Percentiles rank a stretch among this genome's conserved stretches.
phyloP scores from a whole-genome alignment of 2,329 filamentous ascomycete species.

The Lojkania enalia region DNA sequence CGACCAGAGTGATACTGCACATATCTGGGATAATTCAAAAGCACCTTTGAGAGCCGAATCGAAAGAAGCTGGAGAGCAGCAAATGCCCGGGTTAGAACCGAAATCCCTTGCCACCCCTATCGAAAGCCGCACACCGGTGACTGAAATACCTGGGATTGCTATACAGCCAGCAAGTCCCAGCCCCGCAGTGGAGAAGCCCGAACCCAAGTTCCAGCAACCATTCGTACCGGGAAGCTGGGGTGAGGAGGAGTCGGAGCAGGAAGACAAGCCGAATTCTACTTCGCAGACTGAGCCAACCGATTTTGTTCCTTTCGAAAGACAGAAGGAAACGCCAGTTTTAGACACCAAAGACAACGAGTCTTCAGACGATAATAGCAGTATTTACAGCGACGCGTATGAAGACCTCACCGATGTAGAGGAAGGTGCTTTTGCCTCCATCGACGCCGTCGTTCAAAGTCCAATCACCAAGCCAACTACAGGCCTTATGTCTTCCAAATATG shows the following conservation, averaged over 20 bases:
- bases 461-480: constrained; percentile 23
- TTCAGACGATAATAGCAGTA: constrained; percentile 51
- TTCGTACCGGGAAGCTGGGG: constrained; percentile 37
- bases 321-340: neutral
- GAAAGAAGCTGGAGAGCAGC: neutral
- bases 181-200: constrained; percentile 25
- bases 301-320: neutral
- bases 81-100: constrained; percentile 24
- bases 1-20: constrained; percentile 37
- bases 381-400: constrained; percentile 79
- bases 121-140: constrained; percentile 15
- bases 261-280: neutral
- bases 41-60: neutral
- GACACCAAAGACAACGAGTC: constrained; percentile 22
- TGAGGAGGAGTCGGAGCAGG: constrained; percentile 29
- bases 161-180: constrained; percentile 43
- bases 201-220: constrained; percentile 29
- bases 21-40: neutral
- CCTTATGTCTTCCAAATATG: constrained; percentile 30
- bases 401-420: constrained; percentile 67
- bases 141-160: constrained; percentile 38
- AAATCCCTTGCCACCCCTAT: constrained; percentile 31
- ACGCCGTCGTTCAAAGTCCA: constrained; percentile 70
- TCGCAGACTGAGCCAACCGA: neutral
- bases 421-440: constrained; percentile 71